Conservation (phyloP, 306 rosid genomes). For the Carpinus fangiana region DNA sequence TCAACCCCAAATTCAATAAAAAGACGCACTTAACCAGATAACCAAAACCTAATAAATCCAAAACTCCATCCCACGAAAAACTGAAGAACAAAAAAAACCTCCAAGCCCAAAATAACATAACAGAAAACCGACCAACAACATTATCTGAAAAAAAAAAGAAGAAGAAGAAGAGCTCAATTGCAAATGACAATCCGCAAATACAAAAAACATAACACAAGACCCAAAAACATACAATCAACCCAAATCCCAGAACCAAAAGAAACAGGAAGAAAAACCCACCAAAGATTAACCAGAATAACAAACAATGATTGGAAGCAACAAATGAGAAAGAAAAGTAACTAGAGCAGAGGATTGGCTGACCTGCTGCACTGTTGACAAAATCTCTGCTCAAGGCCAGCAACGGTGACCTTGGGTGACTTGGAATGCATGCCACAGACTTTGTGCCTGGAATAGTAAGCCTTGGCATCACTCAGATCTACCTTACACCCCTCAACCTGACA, state of each 20-base stretch:
- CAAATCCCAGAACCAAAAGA: background rate
- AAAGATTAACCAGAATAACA: background rate
- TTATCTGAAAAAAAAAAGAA: background rate
- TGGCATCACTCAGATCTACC: conserved; percentile 82
- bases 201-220: conserved; percentile 16
- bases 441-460: conserved; percentile 90
- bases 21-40: no score
- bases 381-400: conserved; percentile 76
- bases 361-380: conserved; percentile 99
- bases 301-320: background rate
- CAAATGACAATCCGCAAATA: background rate
- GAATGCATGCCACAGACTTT: conserved; percentile 89
- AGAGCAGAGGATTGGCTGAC: conserved; percentile 9
- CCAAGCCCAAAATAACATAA: background rate
- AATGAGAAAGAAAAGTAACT: background rate
- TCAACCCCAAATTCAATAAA: no score
- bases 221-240: background rate
- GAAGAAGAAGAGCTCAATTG: background rate
- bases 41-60: background rate
- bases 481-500: conserved; percentile 94
- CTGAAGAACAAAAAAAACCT: background rate
- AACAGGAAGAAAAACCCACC: background rate
- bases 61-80: background rate
- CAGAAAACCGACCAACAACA: conserved; percentile 1
- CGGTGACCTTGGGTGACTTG: conserved; percentile 73